These are phyloP conservation scores for Andrographis paniculata DNA, from an alignment of 305 asterid species.

Conservation along the genomic window DNA sequence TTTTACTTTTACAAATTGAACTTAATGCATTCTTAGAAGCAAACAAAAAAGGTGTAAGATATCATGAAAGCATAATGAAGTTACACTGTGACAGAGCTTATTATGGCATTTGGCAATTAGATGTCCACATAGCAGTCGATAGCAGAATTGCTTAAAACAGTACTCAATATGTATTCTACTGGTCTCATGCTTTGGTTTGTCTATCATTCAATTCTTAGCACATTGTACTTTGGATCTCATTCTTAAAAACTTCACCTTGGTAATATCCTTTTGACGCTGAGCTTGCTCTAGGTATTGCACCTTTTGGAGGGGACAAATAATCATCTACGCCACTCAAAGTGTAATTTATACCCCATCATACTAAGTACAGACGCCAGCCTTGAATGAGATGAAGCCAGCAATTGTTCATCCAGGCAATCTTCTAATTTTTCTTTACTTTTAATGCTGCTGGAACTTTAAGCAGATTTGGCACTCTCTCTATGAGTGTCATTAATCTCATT, in stretches of 20 bases:
- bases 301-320: conserved; percentile 57
- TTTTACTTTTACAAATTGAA: background rate
- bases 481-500: background rate
- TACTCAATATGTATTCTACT: background rate
- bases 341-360: conserved; percentile 41
- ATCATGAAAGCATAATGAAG: background rate
- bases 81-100: background rate
- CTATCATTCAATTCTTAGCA: background rate
- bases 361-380: conserved; percentile 19
- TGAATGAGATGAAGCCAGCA: conserved; percentile 16
- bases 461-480: background rate
- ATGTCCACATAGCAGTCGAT: background rate
- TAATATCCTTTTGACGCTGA: background rate
- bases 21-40: too few relatives aligned
- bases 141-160: background rate
- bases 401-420: conserved; percentile 1
- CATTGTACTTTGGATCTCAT: background rate
- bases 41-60: background rate
- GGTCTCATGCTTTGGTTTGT: background rate
- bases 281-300: conserved; percentile 39
- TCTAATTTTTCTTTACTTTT: background rate
- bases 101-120: background rate
- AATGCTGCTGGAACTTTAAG: background rate
- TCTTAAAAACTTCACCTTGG: background rate
- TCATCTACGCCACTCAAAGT: conserved; percentile 39